Percentiles rank a stretch among this genome's conserved stretches.
These are phyloP conservation scores for Tetrapyrgos nigripes DNA, from an alignment of 1,284 basidiomycete species.

Conservation along the genomic window DNA sequence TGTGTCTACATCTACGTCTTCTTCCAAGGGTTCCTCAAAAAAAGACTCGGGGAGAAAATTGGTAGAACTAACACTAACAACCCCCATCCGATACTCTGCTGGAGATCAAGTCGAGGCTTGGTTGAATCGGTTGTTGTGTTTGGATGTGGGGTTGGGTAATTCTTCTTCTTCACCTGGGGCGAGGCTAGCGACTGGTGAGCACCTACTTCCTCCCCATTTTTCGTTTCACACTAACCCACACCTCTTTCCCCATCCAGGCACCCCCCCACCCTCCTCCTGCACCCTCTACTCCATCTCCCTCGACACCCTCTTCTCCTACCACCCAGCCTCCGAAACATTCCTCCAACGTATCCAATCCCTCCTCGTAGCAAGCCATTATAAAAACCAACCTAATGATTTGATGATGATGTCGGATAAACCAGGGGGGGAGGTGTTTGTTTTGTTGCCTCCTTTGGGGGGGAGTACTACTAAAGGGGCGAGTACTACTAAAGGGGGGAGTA, in stretches of 20 bases:
- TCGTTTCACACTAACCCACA: no score
- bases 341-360: conserved; percentile 98
- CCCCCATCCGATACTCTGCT: conserved; percentile 91
- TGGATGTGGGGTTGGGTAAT: conserved; percentile 96
- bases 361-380: conserved; percentile 98
- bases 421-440: conserved; percentile 95
- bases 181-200: no score
- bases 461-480: no score
- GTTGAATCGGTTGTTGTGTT: conserved; percentile 91
- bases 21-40: conserved; percentile 27
- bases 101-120: conserved; percentile 95
- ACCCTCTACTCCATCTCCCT: conserved; percentile 46
- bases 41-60: conserved; percentile 79
- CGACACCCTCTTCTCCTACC: conserved; percentile 96
- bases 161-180: conserved; percentile 48
- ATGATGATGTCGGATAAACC: conserved; percentile 98
- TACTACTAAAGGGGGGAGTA: no score
- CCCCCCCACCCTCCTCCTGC: no score
- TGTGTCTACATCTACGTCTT: conserved; percentile 50
- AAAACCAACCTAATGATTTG: conserved; percentile 98
- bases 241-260: no score
- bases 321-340: conserved; percentile 96
- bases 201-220: background rate
- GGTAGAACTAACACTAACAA: conserved; percentile 94
- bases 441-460: conserved; percentile 91